phyloP scores from a whole-genome alignment of 441 rosid genomes.

The Populus tomentosa region DNA sequence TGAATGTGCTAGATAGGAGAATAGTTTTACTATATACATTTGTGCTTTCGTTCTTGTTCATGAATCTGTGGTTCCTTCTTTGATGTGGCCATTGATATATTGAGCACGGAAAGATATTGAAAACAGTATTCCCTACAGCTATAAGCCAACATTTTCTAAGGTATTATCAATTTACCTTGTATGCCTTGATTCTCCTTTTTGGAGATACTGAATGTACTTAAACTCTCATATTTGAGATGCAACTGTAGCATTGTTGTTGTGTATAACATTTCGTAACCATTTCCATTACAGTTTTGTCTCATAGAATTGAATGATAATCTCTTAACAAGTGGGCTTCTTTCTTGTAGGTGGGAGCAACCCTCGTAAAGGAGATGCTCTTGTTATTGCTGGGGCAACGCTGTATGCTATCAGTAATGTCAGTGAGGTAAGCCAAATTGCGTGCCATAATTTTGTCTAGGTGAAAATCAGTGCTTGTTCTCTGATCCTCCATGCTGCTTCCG shows the following conservation, averaged over 20 bases:
- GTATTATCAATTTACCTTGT: background rate
- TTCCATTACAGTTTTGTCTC: too few relatives aligned
- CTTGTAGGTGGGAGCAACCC: conserved; percentile 71
- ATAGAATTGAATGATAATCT: too few relatives aligned
- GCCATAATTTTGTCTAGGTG: background rate
- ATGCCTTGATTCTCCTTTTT: background rate
- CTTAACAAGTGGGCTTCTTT: background rate
- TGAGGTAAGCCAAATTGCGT: conserved; percentile 51
- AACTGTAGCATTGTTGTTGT: background rate
- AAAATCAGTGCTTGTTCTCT: background rate
- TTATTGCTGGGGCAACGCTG: conserved; percentile 82
- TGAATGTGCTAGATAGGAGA: background rate
- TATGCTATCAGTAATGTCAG: conserved; percentile 77
- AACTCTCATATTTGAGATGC: background rate
- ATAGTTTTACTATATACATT: background rate
- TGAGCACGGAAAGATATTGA: background rate
- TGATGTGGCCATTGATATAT: background rate
- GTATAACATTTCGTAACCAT: background rate
- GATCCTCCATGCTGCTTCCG: background rate
- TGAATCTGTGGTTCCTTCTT: background rate
- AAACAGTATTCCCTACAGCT: background rate
- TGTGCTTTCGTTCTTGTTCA: background rate
- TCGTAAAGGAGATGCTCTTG: conserved; percentile 72
- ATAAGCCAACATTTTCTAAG: background rate
- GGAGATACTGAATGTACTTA: background rate